Evolutionary conservation across 2,329 filamentous ascomycete species (phyloP), one percentile per base, ranked within the genome.

Genomic region (Scedosporium aurantiacum): DNA sequence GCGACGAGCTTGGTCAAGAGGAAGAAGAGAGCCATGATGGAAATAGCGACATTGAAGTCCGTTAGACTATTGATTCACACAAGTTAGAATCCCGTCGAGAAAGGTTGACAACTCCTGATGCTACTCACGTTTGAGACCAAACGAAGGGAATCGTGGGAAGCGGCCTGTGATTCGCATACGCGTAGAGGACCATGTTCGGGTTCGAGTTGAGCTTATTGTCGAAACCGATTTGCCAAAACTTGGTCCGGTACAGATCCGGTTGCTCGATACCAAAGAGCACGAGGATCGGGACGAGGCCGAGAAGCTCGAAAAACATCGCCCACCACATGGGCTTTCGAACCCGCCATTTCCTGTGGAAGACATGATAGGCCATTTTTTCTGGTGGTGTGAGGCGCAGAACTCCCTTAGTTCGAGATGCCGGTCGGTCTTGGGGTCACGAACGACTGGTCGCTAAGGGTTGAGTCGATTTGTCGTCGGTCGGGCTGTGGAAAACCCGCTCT

Each of bases 21-120:
- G 70, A 91, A 79, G 76, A 93, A 93, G 71, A 89, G 86, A 62
- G 84, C 86, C 60, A 91, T 77, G 65, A 93, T 82, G 43, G 88
- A 87, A 66, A 91, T 87, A 69, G 87, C 86, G 66, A 91, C 83
- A 69, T 92, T 91, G 75, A 83, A 90, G 66, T 87, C 79, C 57
- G 89, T 91, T 64, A 90, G 77, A 61, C 89, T 92, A 57, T 58
- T 58, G 27, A 28, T 63, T 69, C 37, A 23, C 43, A 54, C 7
- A 10, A 6, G 54, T 57, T 57, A 57, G 54, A 32, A 57, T 65
- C 18, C 63, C 54, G n/a, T 60, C 21, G 58, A 12, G 23, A 16
- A 25, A 1, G 10, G 43, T 62, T 27, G 32, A 37, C n/a, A 60
- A 58, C 43, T 23, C 50, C 43, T 32, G 14, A 40, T 23, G 55